Conservation (phyloP, 192 early-diverging fungal genomes). For the Coemansia sp. region DNA sequence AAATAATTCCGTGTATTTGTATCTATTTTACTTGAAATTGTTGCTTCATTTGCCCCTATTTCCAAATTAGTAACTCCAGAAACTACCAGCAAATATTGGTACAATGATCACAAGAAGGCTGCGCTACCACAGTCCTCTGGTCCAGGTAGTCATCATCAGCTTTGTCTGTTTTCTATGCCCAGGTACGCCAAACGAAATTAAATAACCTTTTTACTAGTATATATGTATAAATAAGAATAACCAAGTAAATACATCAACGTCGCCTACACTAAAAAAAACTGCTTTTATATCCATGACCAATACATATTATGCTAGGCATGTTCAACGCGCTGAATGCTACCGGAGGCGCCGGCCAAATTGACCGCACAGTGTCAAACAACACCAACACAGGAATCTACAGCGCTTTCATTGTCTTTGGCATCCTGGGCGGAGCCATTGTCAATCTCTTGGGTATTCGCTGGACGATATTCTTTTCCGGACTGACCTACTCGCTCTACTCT, state of each 20-base stretch:
- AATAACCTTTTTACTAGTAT: too few relatives aligned
- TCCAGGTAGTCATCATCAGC: slow-evolving; percentile 62
- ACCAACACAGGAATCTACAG: slow-evolving; percentile 66
- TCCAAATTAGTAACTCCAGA: too few relatives aligned
- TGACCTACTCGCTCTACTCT: slow-evolving; percentile 63
- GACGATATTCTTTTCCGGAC: slow-evolving; percentile 58
- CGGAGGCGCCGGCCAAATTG: slow-evolving; percentile 33
- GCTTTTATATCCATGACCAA: slow-evolving; percentile 15
- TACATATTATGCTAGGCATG: slow-evolving; percentile 48
- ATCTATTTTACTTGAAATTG: too few relatives aligned
- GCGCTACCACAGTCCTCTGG: slow-evolving; percentile 51
- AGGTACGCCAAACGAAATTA: too few relatives aligned
- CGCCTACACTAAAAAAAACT: too few relatives aligned
- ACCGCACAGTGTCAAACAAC: slow-evolving; percentile 57
- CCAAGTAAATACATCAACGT: too few relatives aligned
- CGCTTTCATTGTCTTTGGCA: slow-evolving; percentile 65
- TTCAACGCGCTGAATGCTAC: slow-evolving; percentile 56
- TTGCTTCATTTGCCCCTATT: too few relatives aligned
- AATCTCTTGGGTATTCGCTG: slow-evolving; percentile 68
- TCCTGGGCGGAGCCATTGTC: slow-evolving; percentile 65
- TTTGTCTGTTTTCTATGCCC: slow-evolving; percentile 69
- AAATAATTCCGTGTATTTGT: too few relatives aligned
- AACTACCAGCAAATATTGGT: too few relatives aligned
- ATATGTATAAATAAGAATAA: too few relatives aligned
- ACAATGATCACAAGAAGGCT: neutral